Base-by-base conservation (phyloP, 805 yeast species). In the Myxozyma melibiosi region DNA sequence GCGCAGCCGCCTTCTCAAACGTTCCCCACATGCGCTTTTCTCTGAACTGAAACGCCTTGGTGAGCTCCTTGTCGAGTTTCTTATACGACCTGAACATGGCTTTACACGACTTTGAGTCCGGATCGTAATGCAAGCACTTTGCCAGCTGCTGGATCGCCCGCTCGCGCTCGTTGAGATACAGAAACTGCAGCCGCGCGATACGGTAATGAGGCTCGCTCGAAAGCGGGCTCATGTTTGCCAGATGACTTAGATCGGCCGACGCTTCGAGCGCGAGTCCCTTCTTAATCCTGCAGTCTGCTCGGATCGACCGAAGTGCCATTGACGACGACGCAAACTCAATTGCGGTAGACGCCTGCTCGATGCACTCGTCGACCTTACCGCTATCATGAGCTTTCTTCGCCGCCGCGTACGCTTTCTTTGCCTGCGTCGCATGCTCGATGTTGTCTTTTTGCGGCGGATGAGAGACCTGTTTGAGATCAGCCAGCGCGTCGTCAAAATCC, bases 101-200 rank as follows among this genome's bases (percentile, higher is more conserved):
- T 64, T 84, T 82, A 70, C 96, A 90, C 2, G 71, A 73, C 27
- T 73, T 73, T 62, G 78, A 80, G 61, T 89, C 97, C 70, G 89
- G 87, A 70, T 92, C 92, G 42, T 82, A 78, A 53, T 86, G 83
- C 47, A 92, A 73, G 69, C 97, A 90, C 61, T 80, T 83, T 63
- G 85, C 80, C 25, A 85, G 75, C 38, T 77, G 75, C 57, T 71
- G 76, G 65, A 80, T 71, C 0, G 86, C 79, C 25, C 76, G 76
- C 14, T 80, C 80, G 57, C 78, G 81, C 39, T 82, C 81, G 37
- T 76, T 74, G 38, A 83, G 75, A 5, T 83, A 79, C 64, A 77
- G 84, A 48, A 80, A 71, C 54, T 80, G 80, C 20, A 82, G 68
- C 41, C 61, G 54, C 14, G 76, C 72, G 33, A 70, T 64, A 2